Evolutionary conservation across 352 stramenopile genomes (phyloP), one percentile per base, ranked within the genome.

Genomic region (Phytopythium oedochilum): DNA sequence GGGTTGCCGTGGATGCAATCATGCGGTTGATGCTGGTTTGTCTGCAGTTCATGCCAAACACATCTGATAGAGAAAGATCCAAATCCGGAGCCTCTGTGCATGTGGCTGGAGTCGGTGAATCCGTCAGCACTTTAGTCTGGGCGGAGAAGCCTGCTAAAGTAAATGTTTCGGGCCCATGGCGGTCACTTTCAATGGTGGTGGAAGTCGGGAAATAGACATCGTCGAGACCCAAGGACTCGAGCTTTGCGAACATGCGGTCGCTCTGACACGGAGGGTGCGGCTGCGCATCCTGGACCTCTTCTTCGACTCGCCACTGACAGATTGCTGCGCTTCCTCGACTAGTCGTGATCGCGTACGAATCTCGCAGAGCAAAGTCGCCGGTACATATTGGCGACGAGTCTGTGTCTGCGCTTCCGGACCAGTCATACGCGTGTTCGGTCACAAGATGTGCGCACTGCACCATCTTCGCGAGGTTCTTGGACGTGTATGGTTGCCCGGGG

Each of bases 251-350:
- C 52, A 79, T 64, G 1, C 6, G 23, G 32, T 51, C 23, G 36
- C 73, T 47, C 40, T 68, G 15, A 23, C 57, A 76, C 1, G 38
- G 20, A 9, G 64, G 45, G 35, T 63, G 71, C 46, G 77, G 72
- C 22, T 88, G 77, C 1, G 68, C 58, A 31, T 86, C 77, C 10
- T 39, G 46, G 8, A 71, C 58, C 31, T 85, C 74, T 17, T 82
- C 78, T 25, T 70, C 66, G n/a, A 89, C 52, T 18, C 65, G 60
- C 81, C 81, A 94, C 45, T 92, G 83, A 47, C 79, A 92, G 38
- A 92, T 74, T 11, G 74, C 73, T 29, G 71, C 65, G 11, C 78
- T 67, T 17, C 55, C 39, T 36, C 68, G 70, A 42, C 72, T 75
- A 9, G 75, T 72, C 0, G 81, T 80, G 14, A 94, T 36, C 8